Evolutionary conservation across 768 basidiomycete genomes (phyloP).

Genomic region (Podaxis sp.): DNA sequence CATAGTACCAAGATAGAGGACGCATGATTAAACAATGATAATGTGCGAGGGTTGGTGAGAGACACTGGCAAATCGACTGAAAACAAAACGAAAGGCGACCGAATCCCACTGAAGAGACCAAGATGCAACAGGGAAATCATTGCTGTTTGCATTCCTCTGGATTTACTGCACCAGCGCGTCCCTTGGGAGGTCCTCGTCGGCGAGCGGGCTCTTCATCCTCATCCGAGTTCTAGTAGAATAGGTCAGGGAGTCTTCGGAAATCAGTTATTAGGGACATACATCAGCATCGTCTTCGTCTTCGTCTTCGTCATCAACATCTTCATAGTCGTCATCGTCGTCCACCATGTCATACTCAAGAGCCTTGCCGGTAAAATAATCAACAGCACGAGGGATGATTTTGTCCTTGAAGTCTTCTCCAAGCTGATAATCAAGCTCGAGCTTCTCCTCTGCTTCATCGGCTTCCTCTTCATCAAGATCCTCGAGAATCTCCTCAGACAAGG

Average conservation of each 20-base stretch:
- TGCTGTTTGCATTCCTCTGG: slow-evolving; percentile 93
- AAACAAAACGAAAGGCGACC: not conserved
- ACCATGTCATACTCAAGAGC: slow-evolving; percentile 77
- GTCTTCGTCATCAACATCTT: slow-evolving; percentile 57
- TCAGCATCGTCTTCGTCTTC: slow-evolving; percentile 49
- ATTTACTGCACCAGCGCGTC: slow-evolving; percentile 52
- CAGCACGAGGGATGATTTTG: slow-evolving; percentile 90
- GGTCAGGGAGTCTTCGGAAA: not conserved
- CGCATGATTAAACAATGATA: not conserved
- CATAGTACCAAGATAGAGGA: not conserved
- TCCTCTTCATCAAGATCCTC: slow-evolving; percentile 74
- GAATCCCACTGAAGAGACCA: not conserved
- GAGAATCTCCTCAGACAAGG: slow-evolving; percentile 62
- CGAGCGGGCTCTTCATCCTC: slow-evolving; percentile 53
- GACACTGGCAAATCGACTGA: not conserved
- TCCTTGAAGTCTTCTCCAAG: slow-evolving; percentile 98
- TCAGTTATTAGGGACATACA: slow-evolving; percentile 29
- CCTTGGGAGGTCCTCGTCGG: slow-evolving; percentile 56
- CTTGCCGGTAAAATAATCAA: slow-evolving; percentile 98
- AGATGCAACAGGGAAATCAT: slow-evolving; percentile 28
- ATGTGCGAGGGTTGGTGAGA: not conserved
- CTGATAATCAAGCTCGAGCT: slow-evolving; percentile 95
- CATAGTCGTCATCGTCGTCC: slow-evolving; percentile 56
- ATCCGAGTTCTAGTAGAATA: slow-evolving; percentile 55
- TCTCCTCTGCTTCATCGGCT: slow-evolving; percentile 87